Base-by-base conservation (phyloP, 2,329 filamentous ascomycete genomes). In the Alternaria panax region DNA sequence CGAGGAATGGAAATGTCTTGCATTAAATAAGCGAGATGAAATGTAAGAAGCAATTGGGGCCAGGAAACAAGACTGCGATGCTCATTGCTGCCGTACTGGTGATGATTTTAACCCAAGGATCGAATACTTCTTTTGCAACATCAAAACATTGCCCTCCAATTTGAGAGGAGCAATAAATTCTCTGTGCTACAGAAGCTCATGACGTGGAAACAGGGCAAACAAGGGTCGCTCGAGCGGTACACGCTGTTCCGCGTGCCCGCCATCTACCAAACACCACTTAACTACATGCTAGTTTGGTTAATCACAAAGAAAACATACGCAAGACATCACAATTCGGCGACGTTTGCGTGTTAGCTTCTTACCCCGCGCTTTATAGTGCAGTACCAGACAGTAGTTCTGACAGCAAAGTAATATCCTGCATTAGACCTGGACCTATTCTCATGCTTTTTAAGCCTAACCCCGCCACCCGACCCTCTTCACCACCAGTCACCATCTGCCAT, bases 401-500 rank as follows among this genome's bases (percentile, higher is more conserved):
- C 45, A 36, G 30, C 30, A 48, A 48, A 48, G 45, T 20, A 48
- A 48, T 38, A 52, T 30, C 18, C 12, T 34, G 36, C 25, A 24
- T 30, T 43, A 43, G 25, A n/a, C 40, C 25, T 52, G 25, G 24
- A 42, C 38, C 27, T n/a, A 12, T 52, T 20, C 32, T 14, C 38
- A 24, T 48, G 43, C 45, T 59, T 59, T 54, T 55, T 12, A 48
- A 34, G 45, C 45, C 45, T 32, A 28, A 32, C 45, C 28, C 45
- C 45, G 45, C 45, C 45, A 48, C 30, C 42, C 45, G 45, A 47
- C 48, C 27, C 36, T 30, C 38, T 22, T 42, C 24, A 36, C 30
- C 45, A 48, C 45, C 45, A 48, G 28, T 48, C 30, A 48, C 28
- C 8, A 11, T 48, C 30, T 48, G 30, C 45, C 45, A 48, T 48